phyloP scores from a whole-genome alignment of 108 stramenopile genomes.

The Skeletonema tropicum region DNA sequence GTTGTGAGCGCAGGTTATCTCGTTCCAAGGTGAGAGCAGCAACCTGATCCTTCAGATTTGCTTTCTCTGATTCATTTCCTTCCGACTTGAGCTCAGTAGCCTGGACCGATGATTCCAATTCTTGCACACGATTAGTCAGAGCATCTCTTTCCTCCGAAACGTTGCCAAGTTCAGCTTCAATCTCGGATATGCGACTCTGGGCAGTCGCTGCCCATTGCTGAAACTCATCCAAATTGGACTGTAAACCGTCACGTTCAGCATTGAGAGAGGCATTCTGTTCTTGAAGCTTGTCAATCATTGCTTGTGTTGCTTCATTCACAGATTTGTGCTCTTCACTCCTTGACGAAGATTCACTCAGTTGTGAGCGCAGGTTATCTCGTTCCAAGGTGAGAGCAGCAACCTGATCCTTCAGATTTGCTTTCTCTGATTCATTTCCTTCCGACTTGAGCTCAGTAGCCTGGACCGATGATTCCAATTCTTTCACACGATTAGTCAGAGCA shows the following conservation, averaged over 20 bases:
- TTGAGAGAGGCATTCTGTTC: constrained; percentile 41
- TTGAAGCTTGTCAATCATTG: constrained; percentile 32
- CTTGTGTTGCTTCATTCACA: constrained; percentile 7
- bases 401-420: neutral
- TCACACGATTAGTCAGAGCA: constrained; percentile 15
- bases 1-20: constrained; percentile 6
- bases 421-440: neutral
- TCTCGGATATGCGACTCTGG: constrained; percentile 56
- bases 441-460: neutral
- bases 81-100: neutral
- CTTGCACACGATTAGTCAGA: constrained; percentile 13
- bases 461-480: constrained; percentile 1
- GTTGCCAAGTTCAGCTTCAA: too few species aligned
- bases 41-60: neutral
- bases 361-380: constrained; percentile 5
- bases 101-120: neutral
- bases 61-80: neutral
- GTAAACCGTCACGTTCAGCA: constrained; percentile 37
- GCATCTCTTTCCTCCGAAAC: constrained; percentile 38
- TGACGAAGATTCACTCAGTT: neutral
- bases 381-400: constrained; percentile 10
- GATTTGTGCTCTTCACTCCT: constrained; percentile 12
- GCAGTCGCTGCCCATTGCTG: constrained; percentile 62
- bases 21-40: constrained; percentile 8
- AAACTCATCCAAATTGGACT: constrained; percentile 49